Evolutionary conservation across 305 asterid species (phyloP).

Genomic region (Fraxinus platypoda): DNA sequence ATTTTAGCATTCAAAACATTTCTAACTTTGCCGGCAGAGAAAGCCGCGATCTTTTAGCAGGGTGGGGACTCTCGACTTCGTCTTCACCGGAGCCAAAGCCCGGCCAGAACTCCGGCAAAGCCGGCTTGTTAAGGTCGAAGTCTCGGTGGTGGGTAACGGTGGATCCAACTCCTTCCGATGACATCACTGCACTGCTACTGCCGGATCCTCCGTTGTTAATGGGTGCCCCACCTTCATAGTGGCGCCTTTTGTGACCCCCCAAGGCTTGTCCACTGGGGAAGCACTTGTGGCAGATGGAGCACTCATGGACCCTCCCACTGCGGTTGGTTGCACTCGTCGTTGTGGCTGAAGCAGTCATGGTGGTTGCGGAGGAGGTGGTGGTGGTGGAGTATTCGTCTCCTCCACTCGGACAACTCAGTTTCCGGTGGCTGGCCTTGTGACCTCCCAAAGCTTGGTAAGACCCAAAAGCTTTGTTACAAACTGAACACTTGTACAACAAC

Average conservation of each 20-base stretch:
- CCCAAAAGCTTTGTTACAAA: conserved; percentile 53
- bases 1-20: conserved; percentile 22
- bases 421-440: conserved; percentile 87
- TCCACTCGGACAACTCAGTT: neutral
- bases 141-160: conserved; percentile 40
- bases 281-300: conserved; percentile 69
- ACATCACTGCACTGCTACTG: conserved; percentile 27
- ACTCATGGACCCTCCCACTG: conserved; percentile 56
- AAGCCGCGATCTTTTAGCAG: conserved; percentile 51
- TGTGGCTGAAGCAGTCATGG: conserved; percentile 17
- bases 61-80: conserved; percentile 71
- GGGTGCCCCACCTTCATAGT: conserved; percentile 61
- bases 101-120: conserved; percentile 40
- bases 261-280: conserved; percentile 80
- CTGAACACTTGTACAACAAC: conserved; percentile 49
- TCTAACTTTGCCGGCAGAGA: conserved; percentile 33
- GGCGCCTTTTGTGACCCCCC: conserved; percentile 88
- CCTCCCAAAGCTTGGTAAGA: conserved; percentile 88
- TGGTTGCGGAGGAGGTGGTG: conserved; percentile 13
- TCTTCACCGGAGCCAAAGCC: conserved; percentile 41
- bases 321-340: neutral
- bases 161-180: conserved; percentile 56
- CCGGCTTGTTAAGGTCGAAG: conserved; percentile 67
- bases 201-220: conserved; percentile 18
- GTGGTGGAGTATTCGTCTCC: conserved; percentile 26